These are phyloP conservation scores for Pseudocercospora fuligena DNA, from an alignment of 2,329 filamentous ascomycete genomes.

Conservation along the genomic window DNA sequence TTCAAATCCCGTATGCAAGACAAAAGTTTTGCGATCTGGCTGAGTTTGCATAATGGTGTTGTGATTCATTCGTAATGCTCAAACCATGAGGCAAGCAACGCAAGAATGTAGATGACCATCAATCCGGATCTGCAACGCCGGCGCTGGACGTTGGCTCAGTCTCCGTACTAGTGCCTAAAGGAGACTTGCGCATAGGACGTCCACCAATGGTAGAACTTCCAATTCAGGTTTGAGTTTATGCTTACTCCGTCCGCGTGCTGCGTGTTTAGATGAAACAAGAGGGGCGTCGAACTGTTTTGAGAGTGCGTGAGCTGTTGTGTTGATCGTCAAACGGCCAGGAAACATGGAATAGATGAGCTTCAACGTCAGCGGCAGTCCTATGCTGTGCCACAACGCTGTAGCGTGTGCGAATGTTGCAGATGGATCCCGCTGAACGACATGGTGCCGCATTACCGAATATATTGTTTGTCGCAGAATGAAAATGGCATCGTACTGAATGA, in stretches of 20 bases:
- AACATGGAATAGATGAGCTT: not conserved
- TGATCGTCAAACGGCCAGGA: not conserved
- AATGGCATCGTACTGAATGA: not conserved
- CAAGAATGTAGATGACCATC: not conserved
- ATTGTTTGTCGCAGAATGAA: not conserved
- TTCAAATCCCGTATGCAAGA: not conserved
- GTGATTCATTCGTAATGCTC: not conserved
- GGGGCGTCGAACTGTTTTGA: not conserved
- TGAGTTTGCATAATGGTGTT: not conserved
- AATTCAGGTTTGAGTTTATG: constrained; percentile 2
- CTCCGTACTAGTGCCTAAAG: constrained; percentile 8
- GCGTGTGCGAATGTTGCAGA: not conserved
- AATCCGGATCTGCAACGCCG: not conserved
- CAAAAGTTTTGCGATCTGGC: not conserved
- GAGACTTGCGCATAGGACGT: not conserved
- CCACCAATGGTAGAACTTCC: not conserved
- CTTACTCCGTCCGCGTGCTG: constrained; percentile 4
- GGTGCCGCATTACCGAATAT: not conserved
- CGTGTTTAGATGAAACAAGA: constrained; percentile 8
- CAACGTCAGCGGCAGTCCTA: not conserved
- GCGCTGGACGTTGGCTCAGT: not conserved
- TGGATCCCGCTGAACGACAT: not conserved
- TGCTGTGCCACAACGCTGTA: not conserved
- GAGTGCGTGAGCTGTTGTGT: not conserved
- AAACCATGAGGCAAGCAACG: not conserved